Evolutionary conservation across 306 rosid species (phyloP).

Genomic region (Dalbergia oliveri): DNA sequence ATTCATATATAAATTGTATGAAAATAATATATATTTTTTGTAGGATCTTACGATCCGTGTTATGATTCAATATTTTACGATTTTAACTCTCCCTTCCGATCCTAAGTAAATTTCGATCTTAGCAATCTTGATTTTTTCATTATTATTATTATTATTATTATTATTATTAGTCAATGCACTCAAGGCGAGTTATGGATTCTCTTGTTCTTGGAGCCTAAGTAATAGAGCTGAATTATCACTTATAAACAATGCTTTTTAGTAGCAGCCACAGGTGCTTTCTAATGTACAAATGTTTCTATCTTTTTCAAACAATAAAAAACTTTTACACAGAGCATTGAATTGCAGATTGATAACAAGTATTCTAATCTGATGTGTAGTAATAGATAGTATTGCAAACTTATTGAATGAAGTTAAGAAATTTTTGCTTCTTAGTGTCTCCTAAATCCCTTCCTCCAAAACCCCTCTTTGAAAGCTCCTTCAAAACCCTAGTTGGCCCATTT

Average conservation of each 20-base stretch:
- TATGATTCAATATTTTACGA: too few species aligned
- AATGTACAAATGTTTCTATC: conserved; percentile 21
- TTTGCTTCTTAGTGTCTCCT: neutral
- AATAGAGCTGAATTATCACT: neutral
- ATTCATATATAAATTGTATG: too few species aligned
- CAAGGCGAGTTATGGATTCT: conserved; percentile 8
- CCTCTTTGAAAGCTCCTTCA: too few species aligned
- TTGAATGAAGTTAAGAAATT: conserved; percentile 6
- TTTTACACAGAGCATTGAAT: conserved; percentile 5
- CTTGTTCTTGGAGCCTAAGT: conserved; percentile 24
- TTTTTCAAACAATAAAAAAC: too few species aligned
- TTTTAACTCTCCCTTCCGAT: too few species aligned
- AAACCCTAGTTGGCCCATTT: too few species aligned
- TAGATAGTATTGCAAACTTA: conserved; percentile 4
- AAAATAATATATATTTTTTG: too few species aligned
- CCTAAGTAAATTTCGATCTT: too few species aligned
- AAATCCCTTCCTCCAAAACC: too few species aligned
- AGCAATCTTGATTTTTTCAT: too few species aligned
- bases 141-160: too few species aligned
- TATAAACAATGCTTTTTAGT: conserved; percentile 14
- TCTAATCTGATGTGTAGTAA: conserved; percentile 7
- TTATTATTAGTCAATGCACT: conserved; percentile 1
- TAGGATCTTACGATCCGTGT: too few species aligned
- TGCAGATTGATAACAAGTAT: conserved; percentile 12
- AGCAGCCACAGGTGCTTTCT: conserved; percentile 6